A percentile compares a stretch with the other conserved stretches of the same genome.
phyloP scores from a whole-genome alignment of 768 basidiomycete genomes.

The Lactifluus volemus region DNA sequence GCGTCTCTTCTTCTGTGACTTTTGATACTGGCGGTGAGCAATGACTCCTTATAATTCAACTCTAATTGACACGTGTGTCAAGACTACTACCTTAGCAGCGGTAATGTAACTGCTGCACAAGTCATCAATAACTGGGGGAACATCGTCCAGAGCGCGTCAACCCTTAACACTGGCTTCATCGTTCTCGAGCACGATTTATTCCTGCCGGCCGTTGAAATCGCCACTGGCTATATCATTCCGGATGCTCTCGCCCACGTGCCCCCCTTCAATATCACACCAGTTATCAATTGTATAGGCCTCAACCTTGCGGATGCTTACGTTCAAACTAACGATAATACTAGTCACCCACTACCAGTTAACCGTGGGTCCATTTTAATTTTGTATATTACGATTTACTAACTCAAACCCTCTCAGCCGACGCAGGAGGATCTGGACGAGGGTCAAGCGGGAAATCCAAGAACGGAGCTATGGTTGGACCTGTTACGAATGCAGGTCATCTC shows the following conservation, averaged over 20 bases:
- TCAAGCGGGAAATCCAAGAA: not conserved
- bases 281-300: conserved; percentile 58
- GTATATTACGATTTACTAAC: not conserved
- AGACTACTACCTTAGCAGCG: conserved; percentile 80
- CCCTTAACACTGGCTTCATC: conserved; percentile 71
- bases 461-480: not conserved
- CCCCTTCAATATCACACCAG: conserved; percentile 59
- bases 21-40: conserved; percentile 61
- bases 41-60: not conserved
- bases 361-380: not conserved
- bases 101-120: conserved; percentile 44
- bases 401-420: not conserved
- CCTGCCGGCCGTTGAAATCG: conserved; percentile 76
- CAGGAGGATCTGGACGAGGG: not conserved
- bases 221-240: conserved; percentile 80
- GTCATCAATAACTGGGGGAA: conserved; percentile 65
- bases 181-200: conserved; percentile 84
- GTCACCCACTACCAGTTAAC: conserved; percentile 41
- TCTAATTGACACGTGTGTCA: conserved; percentile 7
- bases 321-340: conserved; percentile 69
- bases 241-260: conserved; percentile 62
- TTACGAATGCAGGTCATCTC: not conserved
- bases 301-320: conserved; percentile 60
- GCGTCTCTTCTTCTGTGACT: conserved; percentile 45
- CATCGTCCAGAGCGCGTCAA: conserved; percentile 56